These are phyloP conservation scores for Arxiozyma bovina DNA, from an alignment of 1,139 yeast genomes.

Conservation along the genomic window DNA sequence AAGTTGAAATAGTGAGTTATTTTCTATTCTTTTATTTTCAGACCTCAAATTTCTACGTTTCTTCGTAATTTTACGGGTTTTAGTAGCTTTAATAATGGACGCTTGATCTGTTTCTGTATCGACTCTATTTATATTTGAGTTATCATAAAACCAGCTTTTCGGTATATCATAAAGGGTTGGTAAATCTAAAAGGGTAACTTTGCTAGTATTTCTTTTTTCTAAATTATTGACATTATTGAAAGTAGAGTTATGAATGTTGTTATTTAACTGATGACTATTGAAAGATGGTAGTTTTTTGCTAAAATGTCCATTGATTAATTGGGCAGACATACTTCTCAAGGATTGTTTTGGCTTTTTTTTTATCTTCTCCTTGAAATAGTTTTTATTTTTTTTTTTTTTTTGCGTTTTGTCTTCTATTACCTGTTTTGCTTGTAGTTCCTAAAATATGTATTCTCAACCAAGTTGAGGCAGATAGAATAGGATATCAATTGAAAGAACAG, in stretches of 20 bases:
- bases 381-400: no score
- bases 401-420: not conserved
- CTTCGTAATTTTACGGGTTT: not conserved
- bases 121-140: not conserved
- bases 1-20: not conserved
- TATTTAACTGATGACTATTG: not conserved
- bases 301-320: not conserved
- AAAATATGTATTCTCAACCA: no score
- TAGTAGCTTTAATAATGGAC: not conserved
- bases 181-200: not conserved
- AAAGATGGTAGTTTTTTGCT: not conserved
- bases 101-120: not conserved
- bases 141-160: not conserved
- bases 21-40: not conserved
- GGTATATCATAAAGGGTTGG: not conserved
- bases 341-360: no score
- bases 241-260: not conserved
- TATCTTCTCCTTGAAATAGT: no score
- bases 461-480: no score
- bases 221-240: not conserved
- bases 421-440: not conserved
- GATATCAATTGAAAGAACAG: no score
- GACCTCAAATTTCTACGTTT: not conserved
- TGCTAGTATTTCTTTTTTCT: not conserved
- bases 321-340: not conserved